These are phyloP conservation scores for Chlamydomonas applanata DNA, from an alignment of 139 green algal genomes.

Conservation along the genomic window DNA sequence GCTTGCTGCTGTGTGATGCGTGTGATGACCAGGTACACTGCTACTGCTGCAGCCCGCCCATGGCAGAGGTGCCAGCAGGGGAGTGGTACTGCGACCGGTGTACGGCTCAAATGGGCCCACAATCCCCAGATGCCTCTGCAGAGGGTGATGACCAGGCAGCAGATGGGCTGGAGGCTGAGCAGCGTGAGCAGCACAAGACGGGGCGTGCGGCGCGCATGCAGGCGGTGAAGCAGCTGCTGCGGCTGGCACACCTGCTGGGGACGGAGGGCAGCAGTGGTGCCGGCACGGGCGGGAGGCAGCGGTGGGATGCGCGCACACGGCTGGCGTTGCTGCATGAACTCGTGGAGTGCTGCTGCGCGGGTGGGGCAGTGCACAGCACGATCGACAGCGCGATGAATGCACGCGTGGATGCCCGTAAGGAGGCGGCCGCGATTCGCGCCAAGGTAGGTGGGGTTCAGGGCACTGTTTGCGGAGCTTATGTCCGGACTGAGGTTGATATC, in stretches of 20 bases:
- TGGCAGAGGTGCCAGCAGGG: constrained; percentile 62
- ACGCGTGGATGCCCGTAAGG: not conserved
- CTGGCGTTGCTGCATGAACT: not conserved
- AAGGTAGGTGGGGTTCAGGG: not conserved
- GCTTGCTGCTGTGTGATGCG: constrained; percentile 64
- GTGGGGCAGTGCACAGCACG: not conserved
- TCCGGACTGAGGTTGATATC: too few species aligned
- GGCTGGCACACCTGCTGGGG: constrained; percentile 7
- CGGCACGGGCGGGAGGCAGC: not conserved
- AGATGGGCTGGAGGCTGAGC: not conserved
- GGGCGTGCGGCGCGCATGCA: too few species aligned
- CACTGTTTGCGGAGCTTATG: too few species aligned
- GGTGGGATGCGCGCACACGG: not conserved
- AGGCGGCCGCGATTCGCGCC: not conserved
- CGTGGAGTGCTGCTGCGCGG: not conserved
- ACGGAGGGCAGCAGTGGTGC: constrained; percentile 1
- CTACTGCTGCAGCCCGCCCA: constrained; percentile 74
- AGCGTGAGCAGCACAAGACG: not conserved
- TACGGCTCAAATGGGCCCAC: not conserved
- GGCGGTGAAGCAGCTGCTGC: constrained; percentile 2
- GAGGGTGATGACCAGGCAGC: not conserved
- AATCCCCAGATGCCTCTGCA: not conserved
- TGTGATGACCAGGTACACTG: constrained; percentile 71
- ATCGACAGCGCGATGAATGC: not conserved
- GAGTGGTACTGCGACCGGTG: constrained; percentile 68